Percentiles rank a stretch among this genome's conserved stretches.
These are phyloP conservation scores for Boletellus dicymbophilus DNA, from an alignment of 1,284 basidiomycete species.

Conservation along the genomic window DNA sequence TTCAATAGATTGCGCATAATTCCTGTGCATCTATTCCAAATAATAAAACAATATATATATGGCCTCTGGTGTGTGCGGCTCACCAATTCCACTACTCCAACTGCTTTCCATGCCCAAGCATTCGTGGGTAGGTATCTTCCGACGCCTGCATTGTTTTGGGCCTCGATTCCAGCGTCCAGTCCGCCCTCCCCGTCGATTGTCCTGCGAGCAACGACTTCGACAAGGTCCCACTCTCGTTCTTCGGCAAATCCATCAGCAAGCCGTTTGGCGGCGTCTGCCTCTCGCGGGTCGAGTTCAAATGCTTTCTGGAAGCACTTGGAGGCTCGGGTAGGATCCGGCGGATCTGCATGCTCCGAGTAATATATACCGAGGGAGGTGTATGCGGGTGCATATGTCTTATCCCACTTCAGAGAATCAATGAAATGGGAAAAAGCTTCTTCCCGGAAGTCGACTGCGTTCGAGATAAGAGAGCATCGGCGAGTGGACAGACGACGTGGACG, in stretches of 20 bases:
- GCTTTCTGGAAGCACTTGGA: constrained; percentile 99
- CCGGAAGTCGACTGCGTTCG: constrained; percentile 39
- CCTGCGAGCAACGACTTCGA: constrained; percentile 89
- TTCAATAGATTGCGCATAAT: constrained; percentile 79
- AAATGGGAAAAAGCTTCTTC: constrained; percentile 80
- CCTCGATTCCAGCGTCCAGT: constrained; percentile 58
- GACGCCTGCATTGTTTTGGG: constrained; percentile 44
- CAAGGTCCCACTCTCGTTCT: constrained; percentile 94
- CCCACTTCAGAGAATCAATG: constrained; percentile 81
- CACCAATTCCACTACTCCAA: constrained; percentile 92
- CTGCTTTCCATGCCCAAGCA: constrained; percentile 98
- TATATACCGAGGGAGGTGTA: constrained; percentile 95
- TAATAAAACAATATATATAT: constrained; percentile 7
- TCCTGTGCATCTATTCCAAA: constrained; percentile 63
- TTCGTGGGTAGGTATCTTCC: constrained; percentile 75
- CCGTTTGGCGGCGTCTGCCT: constrained; percentile 82
- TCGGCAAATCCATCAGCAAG: constrained; percentile 92
- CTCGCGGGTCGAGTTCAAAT: constrained; percentile 92
- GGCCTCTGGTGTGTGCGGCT: constrained; percentile 33
- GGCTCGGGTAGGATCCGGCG: constrained; percentile 83
- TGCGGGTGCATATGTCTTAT: constrained; percentile 81
- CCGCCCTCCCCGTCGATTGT: constrained; percentile 94
- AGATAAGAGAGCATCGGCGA: constrained; percentile 6
- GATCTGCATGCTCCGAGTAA: constrained; percentile 73
- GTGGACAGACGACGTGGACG: constrained; percentile 24